A percentile compares a stretch with the other conserved stretches of the same genome.
phyloP scores from a whole-genome alignment of 805 yeast genomes.

The Lachancea cidri region DNA sequence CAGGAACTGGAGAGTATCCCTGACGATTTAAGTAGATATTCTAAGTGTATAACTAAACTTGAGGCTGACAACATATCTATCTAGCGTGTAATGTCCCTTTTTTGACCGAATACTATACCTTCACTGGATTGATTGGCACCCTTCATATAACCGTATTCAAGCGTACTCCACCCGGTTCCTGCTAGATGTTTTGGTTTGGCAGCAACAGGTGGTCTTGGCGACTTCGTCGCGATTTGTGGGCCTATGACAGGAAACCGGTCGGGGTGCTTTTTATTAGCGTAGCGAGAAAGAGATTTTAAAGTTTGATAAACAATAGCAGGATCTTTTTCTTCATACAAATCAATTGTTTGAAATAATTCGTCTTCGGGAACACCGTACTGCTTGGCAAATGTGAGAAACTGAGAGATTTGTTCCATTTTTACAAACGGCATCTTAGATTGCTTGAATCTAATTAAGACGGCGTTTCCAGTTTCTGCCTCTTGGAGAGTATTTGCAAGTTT shows the following conservation, averaged over 20 bases:
- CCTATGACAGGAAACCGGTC: slow-evolving; percentile 48
- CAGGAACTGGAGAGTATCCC: slow-evolving; percentile 31
- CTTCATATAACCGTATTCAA: slow-evolving; percentile 55
- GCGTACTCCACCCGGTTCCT: slow-evolving; percentile 48
- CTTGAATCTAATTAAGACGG: slow-evolving; percentile 42
- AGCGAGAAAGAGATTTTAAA: slow-evolving; percentile 65
- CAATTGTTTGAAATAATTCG: slow-evolving; percentile 75
- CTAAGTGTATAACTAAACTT: slow-evolving; percentile 22
- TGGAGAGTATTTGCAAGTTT: slow-evolving; percentile 34
- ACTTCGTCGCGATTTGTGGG: slow-evolving; percentile 47
- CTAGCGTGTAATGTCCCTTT: slow-evolving; percentile 40
- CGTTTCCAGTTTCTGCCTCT: slow-evolving; percentile 33
- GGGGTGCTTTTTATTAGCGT: slow-evolving; percentile 53
- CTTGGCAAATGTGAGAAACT: slow-evolving; percentile 59
- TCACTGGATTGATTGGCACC: slow-evolving; percentile 54
- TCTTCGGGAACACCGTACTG: slow-evolving; percentile 69
- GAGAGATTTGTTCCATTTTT: slow-evolving; percentile 77
- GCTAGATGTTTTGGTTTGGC: slow-evolving; percentile 47
- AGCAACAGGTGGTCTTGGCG: slow-evolving; percentile 47
- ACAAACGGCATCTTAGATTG: slow-evolving; percentile 69
- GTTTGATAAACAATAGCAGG: slow-evolving; percentile 76
- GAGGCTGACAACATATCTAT: slow-evolving; percentile 20
- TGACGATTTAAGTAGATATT: slow-evolving; percentile 27
- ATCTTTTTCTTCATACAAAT: slow-evolving; percentile 66
- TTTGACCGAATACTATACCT: slow-evolving; percentile 48